phyloP scores from a whole-genome alignment of 2,329 filamentous ascomycete genomes.

The Penicillium sp. region DNA sequence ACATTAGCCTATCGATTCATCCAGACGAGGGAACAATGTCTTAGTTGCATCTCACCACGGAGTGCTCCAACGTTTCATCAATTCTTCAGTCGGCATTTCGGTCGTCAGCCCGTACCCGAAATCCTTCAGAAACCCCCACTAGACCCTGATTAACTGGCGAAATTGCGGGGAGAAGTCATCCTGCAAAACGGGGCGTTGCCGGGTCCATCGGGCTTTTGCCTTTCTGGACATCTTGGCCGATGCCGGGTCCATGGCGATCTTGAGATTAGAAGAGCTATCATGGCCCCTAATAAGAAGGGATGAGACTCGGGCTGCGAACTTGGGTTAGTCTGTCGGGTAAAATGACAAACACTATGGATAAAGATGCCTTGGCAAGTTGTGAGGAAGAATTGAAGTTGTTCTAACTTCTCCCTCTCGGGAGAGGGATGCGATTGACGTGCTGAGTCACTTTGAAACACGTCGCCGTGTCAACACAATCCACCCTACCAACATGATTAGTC shows the following conservation, averaged over 20 bases:
- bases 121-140: background rate
- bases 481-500: background rate
- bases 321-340: conserved; percentile 1
- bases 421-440: background rate
- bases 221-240: conserved; percentile 2
- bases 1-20: conserved; percentile 5
- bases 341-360: background rate
- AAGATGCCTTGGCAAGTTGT: too few species aligned
- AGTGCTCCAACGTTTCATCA: conserved; percentile 1
- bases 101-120: background rate
- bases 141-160: background rate
- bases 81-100: background rate
- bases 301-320: background rate
- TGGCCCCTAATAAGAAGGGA: too few species aligned
- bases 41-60: background rate
- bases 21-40: background rate
- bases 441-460: background rate
- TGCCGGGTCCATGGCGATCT: background rate
- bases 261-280: background rate
- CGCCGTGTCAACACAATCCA: background rate
- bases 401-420: too few species aligned
- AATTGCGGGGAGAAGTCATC: conserved; percentile 3
- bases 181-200: background rate
- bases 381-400: too few species aligned
- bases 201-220: conserved; percentile 5